Evolutionary conservation across 352 stramenopile species (phyloP), one percentile per base, ranked within the genome.

Genomic region (Paralagenidium karlingii): DNA sequence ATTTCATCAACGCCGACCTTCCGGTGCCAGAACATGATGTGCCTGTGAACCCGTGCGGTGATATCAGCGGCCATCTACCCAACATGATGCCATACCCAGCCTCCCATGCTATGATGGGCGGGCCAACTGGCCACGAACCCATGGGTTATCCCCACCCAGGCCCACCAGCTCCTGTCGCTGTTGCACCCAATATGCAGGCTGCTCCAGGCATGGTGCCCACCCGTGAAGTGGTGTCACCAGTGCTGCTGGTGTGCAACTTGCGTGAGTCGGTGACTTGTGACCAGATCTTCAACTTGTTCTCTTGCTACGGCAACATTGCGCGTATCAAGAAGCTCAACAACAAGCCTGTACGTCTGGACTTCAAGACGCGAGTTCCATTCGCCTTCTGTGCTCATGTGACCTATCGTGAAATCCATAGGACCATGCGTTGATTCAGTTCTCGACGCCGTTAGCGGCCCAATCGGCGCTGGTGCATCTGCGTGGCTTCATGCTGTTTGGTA

Each of bases 201-300:
- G 38, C 20, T 19, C 32, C 21, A 24, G 16, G n/a, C 8, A 43
- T 37, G 43, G 32, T 16, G 32, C 38, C 43, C 12, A 41, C 41
- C 3, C 51, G 50, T 10, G 62, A 68, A 9, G 43, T 44, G 5
- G 43, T 56, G 13, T 77, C 67, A 18, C 62, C 63, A 2, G 67
- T 81, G 20, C 50, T 81, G 29, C 55, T 78, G 8, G 63, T 73
- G 16, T 74, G 58, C 52, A 81, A 75, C 31, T 38, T 81, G 11
- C 55, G 55, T 22, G 57, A 75, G 22, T 56, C 47, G 21, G 52
- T 77, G 39, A 63, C 64, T 13, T 82, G 68, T 45, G 65, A 82
- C 36, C 51, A 75, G 18, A 31, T 82, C 2, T 82, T 82, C 60
- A 76, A 82, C 36, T 42, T 82, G 12, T 82, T 82, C 22, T 82